Evolutionary conservation across 305 asterid species (phyloP).

Genomic region (Rubia tinctorum): DNA sequence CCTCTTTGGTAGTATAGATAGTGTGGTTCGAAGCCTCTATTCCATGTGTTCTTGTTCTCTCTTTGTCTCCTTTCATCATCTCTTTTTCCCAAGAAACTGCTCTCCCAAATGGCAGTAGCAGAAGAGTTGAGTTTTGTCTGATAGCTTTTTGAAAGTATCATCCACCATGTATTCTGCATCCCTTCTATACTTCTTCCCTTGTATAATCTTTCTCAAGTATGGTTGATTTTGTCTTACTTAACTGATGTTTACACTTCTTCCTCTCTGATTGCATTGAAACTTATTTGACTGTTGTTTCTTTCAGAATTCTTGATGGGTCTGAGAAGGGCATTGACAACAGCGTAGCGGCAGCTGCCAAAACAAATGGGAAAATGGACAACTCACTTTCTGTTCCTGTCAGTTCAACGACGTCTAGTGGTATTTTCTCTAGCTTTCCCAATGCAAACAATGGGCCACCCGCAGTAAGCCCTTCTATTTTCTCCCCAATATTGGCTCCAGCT

Average conservation of each 20-base stretch:
- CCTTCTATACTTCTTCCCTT: background rate
- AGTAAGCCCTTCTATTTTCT: conserved; percentile 16
- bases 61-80: background rate
- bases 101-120: background rate
- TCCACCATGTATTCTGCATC: background rate
- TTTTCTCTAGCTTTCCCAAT: conserved; percentile 10
- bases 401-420: conserved; percentile 17
- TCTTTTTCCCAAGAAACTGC: background rate
- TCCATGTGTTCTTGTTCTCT: background rate
- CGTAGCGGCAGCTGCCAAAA: background rate
- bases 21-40: background rate
- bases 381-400: conserved; percentile 5
- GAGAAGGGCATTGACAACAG: background rate
- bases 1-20: background rate
- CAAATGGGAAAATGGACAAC: conserved; percentile 9
- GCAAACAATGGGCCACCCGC: conserved; percentile 19
- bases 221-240: background rate
- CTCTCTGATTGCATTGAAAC: conserved; percentile 2
- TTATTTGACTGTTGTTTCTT: background rate
- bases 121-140: background rate
- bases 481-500: conserved; percentile 10
- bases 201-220: background rate
- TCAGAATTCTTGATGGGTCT: background rate
- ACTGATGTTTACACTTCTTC: background rate
- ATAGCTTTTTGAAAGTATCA: background rate